Evolutionary conservation across 2,329 filamentous ascomycete species (phyloP).

Genomic region (Ilyonectria sp.): DNA sequence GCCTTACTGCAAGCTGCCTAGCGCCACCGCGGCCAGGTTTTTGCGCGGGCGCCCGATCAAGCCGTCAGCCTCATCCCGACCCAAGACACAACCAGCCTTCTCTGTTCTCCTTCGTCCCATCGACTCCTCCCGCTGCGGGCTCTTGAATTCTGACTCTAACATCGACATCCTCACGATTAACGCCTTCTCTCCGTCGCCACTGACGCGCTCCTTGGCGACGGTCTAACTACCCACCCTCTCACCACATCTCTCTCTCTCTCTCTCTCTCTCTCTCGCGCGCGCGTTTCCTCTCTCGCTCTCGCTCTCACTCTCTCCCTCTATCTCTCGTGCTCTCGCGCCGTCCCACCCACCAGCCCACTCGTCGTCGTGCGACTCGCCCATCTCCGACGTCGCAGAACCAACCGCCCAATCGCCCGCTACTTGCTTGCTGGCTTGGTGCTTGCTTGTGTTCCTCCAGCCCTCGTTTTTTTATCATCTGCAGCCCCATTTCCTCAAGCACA

Average conservation of each 20-base stretch:
- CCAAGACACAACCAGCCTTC: slow-evolving; percentile 43
- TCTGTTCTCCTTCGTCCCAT: slow-evolving; percentile 34
- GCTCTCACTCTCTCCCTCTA: neutral
- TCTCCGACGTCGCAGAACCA: slow-evolving; percentile 47
- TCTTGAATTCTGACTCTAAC: slow-evolving; percentile 15
- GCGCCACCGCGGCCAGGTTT: slow-evolving; percentile 31
- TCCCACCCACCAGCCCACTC: slow-evolving; percentile 39
- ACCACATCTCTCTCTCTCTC: slow-evolving; percentile 23
- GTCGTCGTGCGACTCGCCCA: slow-evolving; percentile 40
- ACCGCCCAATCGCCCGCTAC: slow-evolving; percentile 13
- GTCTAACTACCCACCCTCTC: neutral
- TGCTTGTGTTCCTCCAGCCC: slow-evolving; percentile 32
- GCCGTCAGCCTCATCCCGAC: slow-evolving; percentile 45
- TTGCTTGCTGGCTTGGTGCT: slow-evolving; percentile 1
- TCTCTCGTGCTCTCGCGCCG: slow-evolving; percentile 37
- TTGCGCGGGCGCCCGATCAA: slow-evolving; percentile 41
- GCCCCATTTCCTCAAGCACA: slow-evolving; percentile 31
- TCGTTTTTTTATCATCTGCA: slow-evolving; percentile 29
- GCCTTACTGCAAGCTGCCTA: slow-evolving; percentile 44
- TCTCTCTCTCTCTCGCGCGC: slow-evolving; percentile 14
- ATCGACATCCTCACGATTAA: slow-evolving; percentile 21
- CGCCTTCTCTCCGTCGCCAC: slow-evolving; percentile 27
- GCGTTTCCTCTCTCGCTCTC: slow-evolving; percentile 1
- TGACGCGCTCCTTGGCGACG: slow-evolving; percentile 7
- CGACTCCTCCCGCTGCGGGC: slow-evolving; percentile 6